Conservation (phyloP, 768 basidiomycete species). For the Serendipita sp. region DNA sequence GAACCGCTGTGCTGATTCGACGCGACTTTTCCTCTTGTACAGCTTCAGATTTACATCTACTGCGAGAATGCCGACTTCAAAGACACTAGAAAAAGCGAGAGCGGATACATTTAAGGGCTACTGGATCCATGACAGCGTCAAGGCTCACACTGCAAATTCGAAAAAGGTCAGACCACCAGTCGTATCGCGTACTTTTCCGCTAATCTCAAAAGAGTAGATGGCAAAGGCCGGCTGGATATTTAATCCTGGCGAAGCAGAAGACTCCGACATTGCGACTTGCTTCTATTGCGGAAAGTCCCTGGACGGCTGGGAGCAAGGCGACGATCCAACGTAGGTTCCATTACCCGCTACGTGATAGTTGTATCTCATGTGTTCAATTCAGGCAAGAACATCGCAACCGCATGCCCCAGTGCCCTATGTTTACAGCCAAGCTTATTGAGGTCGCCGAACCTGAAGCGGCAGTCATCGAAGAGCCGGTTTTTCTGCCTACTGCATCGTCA, state of each 20-base stretch:
- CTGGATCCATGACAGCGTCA: slow-evolving; percentile 55
- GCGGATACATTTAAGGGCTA: slow-evolving; percentile 43
- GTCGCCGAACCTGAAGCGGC: background rate
- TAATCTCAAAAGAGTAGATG: slow-evolving; percentile 35
- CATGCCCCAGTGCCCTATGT: background rate
- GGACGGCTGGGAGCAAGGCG: slow-evolving; percentile 73
- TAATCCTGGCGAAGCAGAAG: slow-evolving; percentile 41
- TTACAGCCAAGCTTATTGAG: background rate
- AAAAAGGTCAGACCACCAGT: slow-evolving; percentile 34
- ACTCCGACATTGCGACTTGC: slow-evolving; percentile 73
- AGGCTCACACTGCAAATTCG: slow-evolving; percentile 53
- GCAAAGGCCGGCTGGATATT: slow-evolving; percentile 79
- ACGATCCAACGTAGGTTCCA: slow-evolving; percentile 69
- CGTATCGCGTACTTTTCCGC: background rate
- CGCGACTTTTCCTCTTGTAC: background rate
- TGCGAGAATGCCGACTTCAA: slow-evolving; percentile 47
- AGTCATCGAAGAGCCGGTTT: background rate
- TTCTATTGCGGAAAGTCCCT: slow-evolving; percentile 69
- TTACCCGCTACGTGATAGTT: too few relatives aligned
- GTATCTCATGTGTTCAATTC: background rate
- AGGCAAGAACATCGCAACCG: background rate
- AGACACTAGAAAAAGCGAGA: slow-evolving; percentile 57
- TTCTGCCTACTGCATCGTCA: background rate
- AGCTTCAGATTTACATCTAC: slow-evolving; percentile 49
- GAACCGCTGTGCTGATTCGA: slow-evolving; percentile 45